These are phyloP conservation scores for Cladosporium sp. DNA, from an alignment of 2,329 filamentous ascomycete genomes.

Conservation along the genomic window DNA sequence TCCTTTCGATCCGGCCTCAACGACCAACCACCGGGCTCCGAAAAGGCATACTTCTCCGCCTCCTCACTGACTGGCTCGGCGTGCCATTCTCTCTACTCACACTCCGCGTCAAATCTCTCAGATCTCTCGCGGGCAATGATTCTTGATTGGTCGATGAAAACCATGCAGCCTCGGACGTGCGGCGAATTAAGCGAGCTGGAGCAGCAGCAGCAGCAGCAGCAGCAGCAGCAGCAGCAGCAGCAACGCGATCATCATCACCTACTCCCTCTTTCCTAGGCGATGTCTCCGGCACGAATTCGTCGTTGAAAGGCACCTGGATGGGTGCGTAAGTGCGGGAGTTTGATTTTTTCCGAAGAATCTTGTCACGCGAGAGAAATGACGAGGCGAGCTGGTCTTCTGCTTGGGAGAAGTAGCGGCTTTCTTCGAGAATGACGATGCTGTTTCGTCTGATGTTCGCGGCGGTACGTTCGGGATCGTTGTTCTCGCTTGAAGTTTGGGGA, in stretches of 20 bases:
- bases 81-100: conserved; percentile 27
- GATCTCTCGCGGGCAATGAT: conserved; percentile 17
- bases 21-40: neutral
- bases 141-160: conserved; percentile 16
- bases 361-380: neutral
- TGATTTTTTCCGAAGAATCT: conserved; percentile 4
- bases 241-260: too few species aligned
- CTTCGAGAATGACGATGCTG: conserved; percentile 19
- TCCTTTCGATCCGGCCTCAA: neutral
- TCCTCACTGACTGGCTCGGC: conserved; percentile 24
- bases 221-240: too few species aligned
- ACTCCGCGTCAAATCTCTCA: conserved; percentile 22
- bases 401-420: conserved; percentile 24
- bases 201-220: too few species aligned
- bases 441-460: conserved; percentile 27
- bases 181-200: conserved; percentile 16
- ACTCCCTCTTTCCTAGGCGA: conserved; percentile 20
- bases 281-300: conserved; percentile 20
- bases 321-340: conserved; percentile 2
- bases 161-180: conserved; percentile 14
- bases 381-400: conserved; percentile 14
- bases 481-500: conserved; percentile 8
- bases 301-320: conserved; percentile 21
- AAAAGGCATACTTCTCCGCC: conserved; percentile 12
- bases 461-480: conserved; percentile 18